phyloP scores from a whole-genome alignment of 257 asterid genomes.

The Solanum peruvianum region DNA sequence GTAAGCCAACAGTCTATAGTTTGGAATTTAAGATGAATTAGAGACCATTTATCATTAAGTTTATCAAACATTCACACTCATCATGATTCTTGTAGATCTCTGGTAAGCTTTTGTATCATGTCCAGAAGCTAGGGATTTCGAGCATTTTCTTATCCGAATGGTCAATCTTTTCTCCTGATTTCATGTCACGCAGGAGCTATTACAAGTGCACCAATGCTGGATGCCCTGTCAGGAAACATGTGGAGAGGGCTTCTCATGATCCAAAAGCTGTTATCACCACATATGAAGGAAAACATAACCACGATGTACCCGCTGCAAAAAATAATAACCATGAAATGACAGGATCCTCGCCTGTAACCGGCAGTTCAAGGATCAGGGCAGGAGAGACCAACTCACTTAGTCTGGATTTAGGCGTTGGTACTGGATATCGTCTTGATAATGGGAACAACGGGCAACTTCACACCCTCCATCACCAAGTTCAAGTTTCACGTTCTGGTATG shows the following conservation, averaged over 20 bases:
- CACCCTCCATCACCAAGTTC: conserved; percentile 15
- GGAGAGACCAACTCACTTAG: conserved; percentile 47
- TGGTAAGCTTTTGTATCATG: not conserved
- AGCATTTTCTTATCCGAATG: not conserved
- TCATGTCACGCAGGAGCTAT: conserved; percentile 62
- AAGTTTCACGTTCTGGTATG: conserved; percentile 16
- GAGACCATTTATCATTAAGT: not conserved
- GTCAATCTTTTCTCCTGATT: not conserved
- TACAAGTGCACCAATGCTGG: conserved; percentile 90
- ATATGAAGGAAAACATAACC: conserved; percentile 94
- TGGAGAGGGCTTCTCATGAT: conserved; percentile 95
- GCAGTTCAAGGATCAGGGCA: conserved; percentile 30
- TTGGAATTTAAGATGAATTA: not conserved
- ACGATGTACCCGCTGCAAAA: conserved; percentile 70
- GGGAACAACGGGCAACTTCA: conserved; percentile 25
- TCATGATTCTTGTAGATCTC: not conserved
- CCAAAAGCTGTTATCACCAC: conserved; percentile 97
- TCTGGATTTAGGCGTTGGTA: conserved; percentile 88
- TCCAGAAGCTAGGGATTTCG: not conserved
- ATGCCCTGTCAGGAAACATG: conserved; percentile 95
- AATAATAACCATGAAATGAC: conserved; percentile 61
- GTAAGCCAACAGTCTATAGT: not conserved
- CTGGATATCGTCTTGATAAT: conserved; percentile 20
- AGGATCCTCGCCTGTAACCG: conserved; percentile 23
- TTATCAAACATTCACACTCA: not conserved